Evolutionary conservation across 805 yeast species (phyloP), one percentile per base, ranked within the genome.

Genomic region (Nakazawaea ernobii): DNA sequence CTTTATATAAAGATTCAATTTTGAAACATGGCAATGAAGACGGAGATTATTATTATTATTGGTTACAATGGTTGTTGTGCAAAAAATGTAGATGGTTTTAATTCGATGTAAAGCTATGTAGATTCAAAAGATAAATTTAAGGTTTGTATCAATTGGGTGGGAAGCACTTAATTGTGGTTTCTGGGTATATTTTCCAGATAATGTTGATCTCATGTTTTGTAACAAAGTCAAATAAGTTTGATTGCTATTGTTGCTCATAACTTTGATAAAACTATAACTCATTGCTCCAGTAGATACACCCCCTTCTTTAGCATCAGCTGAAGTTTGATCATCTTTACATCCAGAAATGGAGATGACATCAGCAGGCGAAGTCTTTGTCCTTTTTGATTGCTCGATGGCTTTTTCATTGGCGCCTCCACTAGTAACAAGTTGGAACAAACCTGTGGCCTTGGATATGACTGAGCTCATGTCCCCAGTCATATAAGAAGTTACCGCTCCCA

Each of bases 91-190:
- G 24, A 20, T 20, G 24, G 5, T 20, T 20, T 20, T 20, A 20
- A 20, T 3, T 20, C 5, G 24, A 20, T 30, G 6, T 30, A 6
- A 30, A 30, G 10, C 32, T 30, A 30, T 30, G n/a, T 10, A 33
- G 8, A 33, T 8, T n/a, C 29, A 46, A 28, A 69, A 52, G 27
- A 67, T 60, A 52, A 73, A 73, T 43, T 64, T 60, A 49, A 67
- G 51, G 53, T 70, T 72, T 44, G 70, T 68, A 53, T 87, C 92
- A 52, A 86, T 77, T n/a, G 91, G 92, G 63, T 87, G 96, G 3
- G 90, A 82, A 8, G 87, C 68, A 32, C 89, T 79, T 49, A 88
- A 67, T 66, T 88, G 96, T 2, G 95, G 95, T 57, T 85, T 86
- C 63, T 89, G 96, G 8, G 83, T 65, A 65, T 85, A 88, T 60